Evolutionary conservation across 148 eudicot species (phyloP), one percentile per base, ranked within the genome.

Genomic region (Chenopodium berlandieri): DNA sequence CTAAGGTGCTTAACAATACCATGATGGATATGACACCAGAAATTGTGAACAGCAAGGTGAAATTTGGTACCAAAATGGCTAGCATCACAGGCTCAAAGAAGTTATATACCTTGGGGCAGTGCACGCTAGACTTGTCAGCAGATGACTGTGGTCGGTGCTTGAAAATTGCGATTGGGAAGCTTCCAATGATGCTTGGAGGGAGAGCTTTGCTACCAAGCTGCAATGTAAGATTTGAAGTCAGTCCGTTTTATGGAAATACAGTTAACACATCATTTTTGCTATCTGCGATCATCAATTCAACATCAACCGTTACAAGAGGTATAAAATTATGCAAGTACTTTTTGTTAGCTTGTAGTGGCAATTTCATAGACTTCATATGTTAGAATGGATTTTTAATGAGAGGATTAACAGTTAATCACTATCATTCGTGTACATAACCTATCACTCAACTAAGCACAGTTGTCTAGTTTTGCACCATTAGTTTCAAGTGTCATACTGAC

Each of bases 181-280:
- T 80, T 44, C 78, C 79, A 3, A 7, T 12, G 19, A 56, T 25
- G 68, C 40, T 40, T 71, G 84, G 83, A 14, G 88, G 84, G 63
- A 71, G 80, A n/a, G 71, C 80, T 9, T 50, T 85, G 74, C 34
- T 63, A 69, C 86, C 86, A 1, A 82, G 79, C 32, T 87, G 87
- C 75, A 74, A 77, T 80, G 62, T 80, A 40, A 74, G 84, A 64
- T 87, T 78, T 17, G 87, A 80, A 66, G 16, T 67, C 32, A 46
- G 19, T 3, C 75, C 19, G 4, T 80, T 80, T 71, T 80, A 72
- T 62, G 40, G 44, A 23, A 48, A 58, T 30, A n/a, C 11, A 16
- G 70, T 72, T 30, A 72, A 80, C 25, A 0, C 27, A 22, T 54
- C 82, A 9, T 80, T 70, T 17, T 40, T 80, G 23, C 76, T 56